phyloP scores from a whole-genome alignment of 2,329 filamentous ascomycete species.

The Arthrobotrys sphaeroides region DNA sequence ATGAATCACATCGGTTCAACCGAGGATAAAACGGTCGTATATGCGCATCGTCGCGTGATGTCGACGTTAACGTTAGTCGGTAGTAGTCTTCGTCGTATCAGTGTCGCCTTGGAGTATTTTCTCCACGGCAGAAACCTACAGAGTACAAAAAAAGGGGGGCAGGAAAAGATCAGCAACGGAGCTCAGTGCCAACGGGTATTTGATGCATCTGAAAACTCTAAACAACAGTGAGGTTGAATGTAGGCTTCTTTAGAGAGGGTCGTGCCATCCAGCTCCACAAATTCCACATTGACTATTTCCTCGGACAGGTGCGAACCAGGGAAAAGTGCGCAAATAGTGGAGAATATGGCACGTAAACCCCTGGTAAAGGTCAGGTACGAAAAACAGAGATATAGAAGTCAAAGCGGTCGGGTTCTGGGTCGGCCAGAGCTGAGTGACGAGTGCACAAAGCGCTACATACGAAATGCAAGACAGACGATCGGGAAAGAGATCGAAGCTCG shows the following conservation, averaged over 20 bases:
- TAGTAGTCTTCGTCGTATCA: constrained; percentile 3
- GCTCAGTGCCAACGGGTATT: not conserved
- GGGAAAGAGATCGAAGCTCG: not conserved
- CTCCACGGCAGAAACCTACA: constrained; percentile 42
- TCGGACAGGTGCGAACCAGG: not conserved
- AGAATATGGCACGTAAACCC: not conserved
- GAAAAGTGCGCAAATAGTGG: not conserved
- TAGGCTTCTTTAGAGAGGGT: not conserved
- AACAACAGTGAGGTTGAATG: not conserved
- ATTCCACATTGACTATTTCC: not conserved
- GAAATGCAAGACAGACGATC: not conserved
- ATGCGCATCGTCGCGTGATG: not conserved
- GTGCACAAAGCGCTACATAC: not conserved
- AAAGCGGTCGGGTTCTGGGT: not conserved
- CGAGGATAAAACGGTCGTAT: not conserved
- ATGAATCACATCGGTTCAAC: not conserved
- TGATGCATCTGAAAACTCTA: not conserved
- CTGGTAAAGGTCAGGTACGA: not conserved
- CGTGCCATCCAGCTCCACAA: not conserved
- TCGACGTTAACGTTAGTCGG: constrained; percentile 5
- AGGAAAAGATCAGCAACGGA: not conserved
- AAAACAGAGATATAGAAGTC: not conserved
- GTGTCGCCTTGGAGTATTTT: constrained; percentile 34
- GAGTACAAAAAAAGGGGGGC: not conserved
- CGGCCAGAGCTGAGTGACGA: not conserved